Base-by-base conservation (phyloP, 129 eudicot genomes). In the Pulicaria dysenterica region DNA sequence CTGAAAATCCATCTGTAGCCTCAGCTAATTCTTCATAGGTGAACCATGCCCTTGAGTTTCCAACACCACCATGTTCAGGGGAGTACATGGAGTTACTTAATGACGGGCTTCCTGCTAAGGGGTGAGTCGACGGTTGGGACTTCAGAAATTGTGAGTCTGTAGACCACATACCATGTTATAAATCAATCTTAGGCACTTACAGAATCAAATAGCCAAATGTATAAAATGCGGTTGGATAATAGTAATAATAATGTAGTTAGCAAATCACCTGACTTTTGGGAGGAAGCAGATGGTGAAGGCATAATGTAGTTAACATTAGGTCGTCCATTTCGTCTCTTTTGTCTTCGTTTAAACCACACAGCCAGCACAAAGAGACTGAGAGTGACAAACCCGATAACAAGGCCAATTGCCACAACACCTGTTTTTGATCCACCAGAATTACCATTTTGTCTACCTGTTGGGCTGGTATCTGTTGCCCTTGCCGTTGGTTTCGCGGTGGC, bases 231-330 rank as follows among this genome's bases (percentile, higher is more conserved):
- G 70, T 57, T 76, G 64, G 13, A 69, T 7, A 41, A 15, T 19
- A 56, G 58, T 50, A 48, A 50, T 41, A 68, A 73, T 55, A 8
- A 17, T 31, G 48, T 49, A 24, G 31, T 69, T 45, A 48, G 55
- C 72, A 24, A 12, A 75, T 53, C 77, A 94, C 99, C 99, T 84
- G 99, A 95, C 58, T 77, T 81, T 73, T 84, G 99, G 40, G 99
- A 90, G 70, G 96, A 90, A 42, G 91, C 81, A 59, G 79, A 88
- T 16, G 95, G 97, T 49, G 99, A 88, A 40, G 97, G 97, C 87
- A 82, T 64, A 39, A 74, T 66, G 67, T 92, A 87, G 48, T 47
- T 47, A 31, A 61, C 84, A 15, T 77, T 75, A 54, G 71, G 73
- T 42, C 43, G 85, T 76, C 70, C 19, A 58, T 63, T 67, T 66